Percentiles rank a stretch among this genome's conserved stretches.
Conservation (phyloP, 371 early-diverging fungal species). For the Umbelopsis sp. region DNA sequence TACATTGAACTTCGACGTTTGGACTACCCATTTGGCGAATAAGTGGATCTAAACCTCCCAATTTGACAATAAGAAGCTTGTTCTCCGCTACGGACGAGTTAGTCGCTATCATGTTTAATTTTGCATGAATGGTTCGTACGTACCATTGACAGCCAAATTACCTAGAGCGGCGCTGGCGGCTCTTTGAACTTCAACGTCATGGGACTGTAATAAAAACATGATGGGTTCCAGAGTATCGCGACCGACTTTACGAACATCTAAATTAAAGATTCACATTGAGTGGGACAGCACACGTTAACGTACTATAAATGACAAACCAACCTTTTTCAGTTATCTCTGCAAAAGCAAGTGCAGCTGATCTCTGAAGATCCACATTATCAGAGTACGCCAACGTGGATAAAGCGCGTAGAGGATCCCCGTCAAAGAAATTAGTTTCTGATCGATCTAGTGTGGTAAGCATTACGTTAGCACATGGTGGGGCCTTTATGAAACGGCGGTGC, state of each 20-base stretch:
- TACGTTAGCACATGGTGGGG: no score
- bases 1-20: conserved; percentile 91
- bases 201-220: conserved; percentile 80
- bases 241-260: conserved; percentile 81
- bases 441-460: conserved; percentile 53
- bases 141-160: conserved; percentile 87
- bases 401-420: conserved; percentile 84
- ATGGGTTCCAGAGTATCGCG: conserved; percentile 84
- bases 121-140: no score
- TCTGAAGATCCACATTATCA: conserved; percentile 83
- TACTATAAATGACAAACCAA: conserved; percentile 20
- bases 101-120: no score
- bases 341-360: conserved; percentile 91
- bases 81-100: conserved; percentile 63
- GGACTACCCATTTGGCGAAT: conserved; percentile 87
- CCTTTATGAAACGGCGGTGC: no score
- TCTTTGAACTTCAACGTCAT: conserved; percentile 87
- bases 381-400: conserved; percentile 85
- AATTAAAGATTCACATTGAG: not conserved
- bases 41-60: conserved; percentile 89
- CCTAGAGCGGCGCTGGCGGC: conserved; percentile 90
- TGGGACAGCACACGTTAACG: not conserved
- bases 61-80: conserved; percentile 83
- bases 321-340: conserved; percentile 91
- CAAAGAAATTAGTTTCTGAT: conserved; percentile 82